Evolutionary conservation across 1,284 basidiomycete genomes (phyloP), one percentile per base, ranked within the genome.

Genomic region (Xerocomus nothofagi): DNA sequence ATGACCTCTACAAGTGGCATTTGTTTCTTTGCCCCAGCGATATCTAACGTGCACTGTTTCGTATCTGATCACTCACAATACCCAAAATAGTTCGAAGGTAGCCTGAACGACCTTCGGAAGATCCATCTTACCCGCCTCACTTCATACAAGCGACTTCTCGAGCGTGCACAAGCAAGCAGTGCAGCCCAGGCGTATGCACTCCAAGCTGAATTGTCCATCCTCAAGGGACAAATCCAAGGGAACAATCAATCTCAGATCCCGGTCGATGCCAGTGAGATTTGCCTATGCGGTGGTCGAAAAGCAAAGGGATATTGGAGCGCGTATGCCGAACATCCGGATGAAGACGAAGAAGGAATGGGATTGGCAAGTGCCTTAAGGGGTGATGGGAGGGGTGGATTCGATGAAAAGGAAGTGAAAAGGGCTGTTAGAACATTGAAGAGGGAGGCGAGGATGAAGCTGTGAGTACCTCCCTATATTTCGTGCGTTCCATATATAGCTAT

Each of bases 101-200:
- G 82, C 6, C 68, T 88, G 32, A 71, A 78, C 21, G 66, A 68
- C 34, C 71, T 89, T 39, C 71, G 80, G n/a, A 68, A 70, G 11
- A 68, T 86, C 37, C 85, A 90, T 61, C 73, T 80, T 9, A 73
- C 75, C 45, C 84, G 84, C 57, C 75, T 88, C 20, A 74, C 81
- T n/a, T 80, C 84, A 53, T 85, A 87, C 68, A 88, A 84, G 59
- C 78, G 88, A 3, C 74, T 91, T 1, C 76, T 91, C 10, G 87
- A 90, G 59, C 84, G 85, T 38, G 78, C 86, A 1, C 88, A 91
- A 58, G 81, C 84, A 1, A 81, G 82, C 8, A 78, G 84, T 2
- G 86, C 88, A 0, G 83, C 87, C 1, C 88, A 91, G 59, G 73
- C 90, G 2, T 88, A 90, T 57, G 88, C 88, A 0, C 70, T 91